Conservation (phyloP, 257 asterid genomes). For the Salvia rosmarinus region DNA sequence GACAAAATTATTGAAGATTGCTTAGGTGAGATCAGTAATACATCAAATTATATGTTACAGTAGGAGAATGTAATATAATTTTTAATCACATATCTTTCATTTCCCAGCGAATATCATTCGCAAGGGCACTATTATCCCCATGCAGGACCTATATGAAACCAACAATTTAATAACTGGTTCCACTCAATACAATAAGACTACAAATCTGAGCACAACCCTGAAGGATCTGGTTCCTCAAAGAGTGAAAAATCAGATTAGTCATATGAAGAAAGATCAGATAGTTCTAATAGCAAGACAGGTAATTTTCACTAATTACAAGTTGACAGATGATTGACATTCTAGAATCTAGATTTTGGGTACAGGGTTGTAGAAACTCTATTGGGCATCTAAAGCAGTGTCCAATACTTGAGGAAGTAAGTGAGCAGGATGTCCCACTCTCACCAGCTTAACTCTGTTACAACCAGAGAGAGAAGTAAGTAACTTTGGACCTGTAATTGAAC, state of each 20-base stretch:
- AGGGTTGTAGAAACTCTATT: constrained; percentile 47
- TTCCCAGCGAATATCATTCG: constrained; percentile 96
- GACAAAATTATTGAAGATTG: constrained; percentile 11
- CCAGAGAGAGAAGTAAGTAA: constrained; percentile 20
- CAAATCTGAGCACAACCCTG: too few relatives aligned
- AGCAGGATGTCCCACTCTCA: constrained; percentile 97
- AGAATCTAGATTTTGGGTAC: constrained; percentile 24
- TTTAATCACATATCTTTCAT: constrained; percentile 68
- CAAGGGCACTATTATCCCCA: constrained; percentile 96
- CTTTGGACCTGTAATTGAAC: too few relatives aligned
- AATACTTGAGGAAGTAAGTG: constrained; percentile 95
- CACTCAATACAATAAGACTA: too few relatives aligned
- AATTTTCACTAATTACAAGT: constrained; percentile 1
- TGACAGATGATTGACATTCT: constrained; percentile 22
- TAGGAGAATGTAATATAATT: constrained; percentile 14
- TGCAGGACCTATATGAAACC: constrained; percentile 68
- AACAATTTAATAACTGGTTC: constrained; percentile 25
- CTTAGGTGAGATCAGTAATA: constrained; percentile 12
- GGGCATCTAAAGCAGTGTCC: constrained; percentile 95
- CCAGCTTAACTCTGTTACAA: constrained; percentile 81
- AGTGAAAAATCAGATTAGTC: not conserved
- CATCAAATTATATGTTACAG: not conserved
- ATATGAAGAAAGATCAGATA: constrained; percentile 17
- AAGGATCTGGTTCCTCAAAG: not conserved
- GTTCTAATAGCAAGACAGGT: constrained; percentile 16